These are phyloP conservation scores for Isoetes taiwanensis DNA, from an alignment of 75 land plant species.

Conservation along the genomic window DNA sequence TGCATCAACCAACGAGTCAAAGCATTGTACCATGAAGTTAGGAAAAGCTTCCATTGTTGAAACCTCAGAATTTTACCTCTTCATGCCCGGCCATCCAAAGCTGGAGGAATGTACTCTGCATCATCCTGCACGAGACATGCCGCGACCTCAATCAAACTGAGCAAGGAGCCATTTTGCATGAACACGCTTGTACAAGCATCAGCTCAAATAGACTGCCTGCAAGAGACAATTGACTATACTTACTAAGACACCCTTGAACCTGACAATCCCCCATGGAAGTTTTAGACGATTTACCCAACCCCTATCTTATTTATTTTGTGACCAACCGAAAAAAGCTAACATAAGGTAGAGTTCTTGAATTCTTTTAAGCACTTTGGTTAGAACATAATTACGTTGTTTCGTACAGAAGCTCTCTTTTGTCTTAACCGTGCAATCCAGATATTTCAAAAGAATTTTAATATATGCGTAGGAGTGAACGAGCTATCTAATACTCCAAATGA, in stretches of 20 bases:
- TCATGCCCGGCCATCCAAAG: conserved; percentile 36
- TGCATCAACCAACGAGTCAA: not conserved
- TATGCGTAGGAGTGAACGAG: too few species aligned
- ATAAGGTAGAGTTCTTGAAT: too few species aligned
- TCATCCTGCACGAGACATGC: conserved; percentile 64
- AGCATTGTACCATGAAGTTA: not conserved
- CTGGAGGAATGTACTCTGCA: conserved; percentile 45
- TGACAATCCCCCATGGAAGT: too few species aligned
- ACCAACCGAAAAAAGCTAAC: too few species aligned
- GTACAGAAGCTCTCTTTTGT: too few species aligned
- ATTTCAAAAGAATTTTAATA: too few species aligned
- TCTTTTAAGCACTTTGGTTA: too few species aligned
- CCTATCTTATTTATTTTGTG: too few species aligned
- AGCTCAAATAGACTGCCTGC: conserved; percentile 29
- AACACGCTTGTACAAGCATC: conserved; percentile 16
- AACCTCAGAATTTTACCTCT: conserved; percentile 20
- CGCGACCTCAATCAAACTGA: conserved; percentile 33
- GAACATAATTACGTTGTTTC: too few species aligned
- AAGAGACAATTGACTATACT: conserved; percentile 31
- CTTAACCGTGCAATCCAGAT: too few species aligned
- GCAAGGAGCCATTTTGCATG: conserved; percentile 16
- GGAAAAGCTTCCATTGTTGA: not conserved
- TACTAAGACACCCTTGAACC: conserved; percentile 26
- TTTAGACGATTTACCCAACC: too few species aligned
- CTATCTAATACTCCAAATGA: too few species aligned